These are phyloP conservation scores for Microcos paniculata DNA, from an alignment of 345 rosid genomes.

Conservation along the genomic window DNA sequence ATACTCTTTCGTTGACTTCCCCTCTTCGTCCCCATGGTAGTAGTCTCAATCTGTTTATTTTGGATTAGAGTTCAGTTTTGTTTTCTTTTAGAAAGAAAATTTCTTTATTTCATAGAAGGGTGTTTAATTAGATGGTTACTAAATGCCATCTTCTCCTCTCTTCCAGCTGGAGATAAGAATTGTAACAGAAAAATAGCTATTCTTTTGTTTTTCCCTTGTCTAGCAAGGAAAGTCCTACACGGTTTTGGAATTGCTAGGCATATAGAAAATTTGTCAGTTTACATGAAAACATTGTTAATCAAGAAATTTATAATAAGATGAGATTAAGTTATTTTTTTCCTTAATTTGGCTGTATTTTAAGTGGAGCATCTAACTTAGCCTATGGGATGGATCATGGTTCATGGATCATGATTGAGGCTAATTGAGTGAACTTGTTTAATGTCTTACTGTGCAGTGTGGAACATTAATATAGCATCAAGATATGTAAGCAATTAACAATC, in stretches of 20 bases:
- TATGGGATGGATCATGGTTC: background rate
- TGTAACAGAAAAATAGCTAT: background rate
- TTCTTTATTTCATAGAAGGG: background rate
- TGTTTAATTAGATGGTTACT: conserved; percentile 4
- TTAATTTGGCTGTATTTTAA: conserved; percentile 2
- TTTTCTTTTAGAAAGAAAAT: background rate
- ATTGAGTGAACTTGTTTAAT: background rate
- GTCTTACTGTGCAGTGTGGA: background rate
- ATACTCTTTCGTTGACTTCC: background rate
- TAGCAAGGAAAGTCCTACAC: background rate
- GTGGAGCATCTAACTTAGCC: conserved; percentile 1
- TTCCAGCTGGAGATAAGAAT: background rate
- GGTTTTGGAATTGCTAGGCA: background rate
- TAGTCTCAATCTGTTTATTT: background rate
- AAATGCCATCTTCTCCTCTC: background rate
- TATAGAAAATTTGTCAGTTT: background rate
- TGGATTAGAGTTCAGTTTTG: background rate
- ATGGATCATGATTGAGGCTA: too few species aligned
- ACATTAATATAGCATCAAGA: background rate
- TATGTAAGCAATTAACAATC: background rate
- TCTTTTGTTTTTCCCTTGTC: background rate
- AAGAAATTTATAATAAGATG: background rate
- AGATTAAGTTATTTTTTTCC: background rate
- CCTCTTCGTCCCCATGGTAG: background rate
- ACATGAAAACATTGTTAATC: background rate